A percentile compares a stretch with the other conserved stretches of the same genome.
Conservation (phyloP, 768 basidiomycete genomes). For the Termitomyces sp. region DNA sequence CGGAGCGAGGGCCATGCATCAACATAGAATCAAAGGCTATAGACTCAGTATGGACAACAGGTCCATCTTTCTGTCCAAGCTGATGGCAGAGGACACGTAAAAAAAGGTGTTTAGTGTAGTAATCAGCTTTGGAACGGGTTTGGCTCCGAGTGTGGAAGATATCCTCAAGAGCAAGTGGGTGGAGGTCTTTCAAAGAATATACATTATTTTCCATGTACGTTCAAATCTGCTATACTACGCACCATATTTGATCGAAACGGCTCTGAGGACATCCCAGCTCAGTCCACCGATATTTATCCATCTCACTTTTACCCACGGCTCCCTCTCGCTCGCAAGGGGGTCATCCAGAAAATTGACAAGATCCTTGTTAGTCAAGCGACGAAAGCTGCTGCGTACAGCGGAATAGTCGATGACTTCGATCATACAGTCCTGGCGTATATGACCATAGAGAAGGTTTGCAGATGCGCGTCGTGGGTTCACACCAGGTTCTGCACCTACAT, state of each 20-base stretch:
- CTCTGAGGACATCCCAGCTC: slow-evolving; percentile 73
- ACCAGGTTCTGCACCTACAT: slow-evolving; percentile 68
- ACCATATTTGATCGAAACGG: slow-evolving; percentile 65
- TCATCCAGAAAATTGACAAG: slow-evolving; percentile 57
- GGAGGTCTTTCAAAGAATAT: slow-evolving; percentile 42
- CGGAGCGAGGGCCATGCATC: slow-evolving; percentile 30
- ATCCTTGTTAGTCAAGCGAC: slow-evolving; percentile 56
- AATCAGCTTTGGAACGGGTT: slow-evolving; percentile 66
- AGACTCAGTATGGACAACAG: slow-evolving; percentile 1
- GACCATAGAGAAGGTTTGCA: slow-evolving; percentile 52
- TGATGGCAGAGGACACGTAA: slow-evolving; percentile 66
- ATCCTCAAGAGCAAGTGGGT: slow-evolving; percentile 72
- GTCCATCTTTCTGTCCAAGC: slow-evolving; percentile 34
- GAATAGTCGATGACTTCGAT: slow-evolving; percentile 73
- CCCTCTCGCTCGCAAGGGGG: slow-evolving; percentile 39
- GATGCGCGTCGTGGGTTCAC: slow-evolving; percentile 62
- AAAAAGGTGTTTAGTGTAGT: slow-evolving; percentile 70
- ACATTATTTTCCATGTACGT: background rate
- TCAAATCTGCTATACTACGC: slow-evolving; percentile 15
- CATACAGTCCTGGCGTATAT: slow-evolving; percentile 56
- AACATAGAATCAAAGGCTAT: slow-evolving; percentile 25
- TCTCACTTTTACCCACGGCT: slow-evolving; percentile 64
- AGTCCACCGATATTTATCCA: slow-evolving; percentile 74
- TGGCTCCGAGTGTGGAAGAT: slow-evolving; percentile 54
- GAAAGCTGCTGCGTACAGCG: slow-evolving; percentile 46